These are phyloP conservation scores for Ophiostoma australiae DNA, from an alignment of 2,329 filamentous ascomycete genomes.

Conservation along the genomic window DNA sequence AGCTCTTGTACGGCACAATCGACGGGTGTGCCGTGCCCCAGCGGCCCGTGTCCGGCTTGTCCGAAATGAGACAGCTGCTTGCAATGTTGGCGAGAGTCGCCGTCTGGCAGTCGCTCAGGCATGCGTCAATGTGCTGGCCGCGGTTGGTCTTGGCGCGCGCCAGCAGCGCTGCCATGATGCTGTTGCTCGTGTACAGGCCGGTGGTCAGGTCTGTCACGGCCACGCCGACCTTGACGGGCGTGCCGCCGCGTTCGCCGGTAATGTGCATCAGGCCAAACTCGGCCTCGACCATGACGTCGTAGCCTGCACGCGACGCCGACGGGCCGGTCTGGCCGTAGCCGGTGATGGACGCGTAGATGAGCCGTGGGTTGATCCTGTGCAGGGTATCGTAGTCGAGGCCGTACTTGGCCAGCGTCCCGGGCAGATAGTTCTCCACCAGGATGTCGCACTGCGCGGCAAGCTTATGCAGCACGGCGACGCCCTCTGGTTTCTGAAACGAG, in stretches of 20 bases:
- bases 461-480: conserved; percentile 80
- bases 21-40: conserved; percentile 99
- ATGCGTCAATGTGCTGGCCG: conserved; percentile 89
- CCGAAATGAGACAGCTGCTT: conserved; percentile 83
- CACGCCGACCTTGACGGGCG: conserved; percentile 94
- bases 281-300: conserved; percentile 99
- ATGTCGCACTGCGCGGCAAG: conserved; percentile 83
- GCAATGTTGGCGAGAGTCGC: conserved; percentile 94
- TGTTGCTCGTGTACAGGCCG: conserved; percentile 89
- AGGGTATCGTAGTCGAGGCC: conserved; percentile 81
- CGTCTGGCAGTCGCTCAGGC: conserved; percentile 89
- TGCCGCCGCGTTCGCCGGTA: conserved; percentile 79
- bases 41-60: conserved; percentile 77
- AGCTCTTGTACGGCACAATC: conserved; percentile 92
- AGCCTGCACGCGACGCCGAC: conserved; percentile 79
- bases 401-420: conserved; percentile 85
- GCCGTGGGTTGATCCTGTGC: conserved; percentile 70
- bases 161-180: conserved; percentile 90
- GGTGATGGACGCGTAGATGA: conserved; percentile 95
- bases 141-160: conserved; percentile 65
- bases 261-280: conserved; percentile 99
- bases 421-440: conserved; percentile 94
- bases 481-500: conserved; percentile 80
- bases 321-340: conserved; percentile 95
- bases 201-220: conserved; percentile 96